Base-by-base conservation (phyloP, 176 grass and related monocot genomes). In the Cenchrus americanus region DNA sequence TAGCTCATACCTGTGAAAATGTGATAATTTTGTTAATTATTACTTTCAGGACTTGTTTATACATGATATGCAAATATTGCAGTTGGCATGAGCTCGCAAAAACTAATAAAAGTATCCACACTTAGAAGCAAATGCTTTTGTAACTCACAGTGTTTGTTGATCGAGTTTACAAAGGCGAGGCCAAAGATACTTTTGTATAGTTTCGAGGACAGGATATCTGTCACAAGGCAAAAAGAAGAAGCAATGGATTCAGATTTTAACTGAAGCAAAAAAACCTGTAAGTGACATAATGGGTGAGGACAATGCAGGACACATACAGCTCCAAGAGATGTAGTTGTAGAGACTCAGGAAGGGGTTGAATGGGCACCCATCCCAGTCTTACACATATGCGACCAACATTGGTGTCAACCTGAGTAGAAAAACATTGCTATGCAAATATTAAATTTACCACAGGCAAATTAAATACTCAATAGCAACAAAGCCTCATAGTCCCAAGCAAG, bases 351-450 rank as follows among this genome's bases (percentile, higher is more conserved):
- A 99, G 88, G 57, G 96, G 96, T 81, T 94, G 91, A 80, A 99
- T 88, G 37, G 96, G 96, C 55, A 99, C 96, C 96, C 96, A 99
- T 84, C 96, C 96, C 76, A 99, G 78, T 58, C 96, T 90, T 77
- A 99, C 96, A 49, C 91, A 92, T 89, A 99, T 96, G 27, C 96
- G 91, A 66, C 93, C 93, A 84, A 99, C 96, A 94, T 99, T 99
- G 2, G 96, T 99, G 62, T 99, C 96, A 63, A 99, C 96, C 96
- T 99, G 69, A 67, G 76, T 62, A 24, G 68, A 65, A 89, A 81
- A 84, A 32, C 46, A 75, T 79, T 80, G 30, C 22, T 75, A 40
- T 83, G 75, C 79, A 71, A 90, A 83, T 80, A 79, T 63, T 26
- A 83, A 75, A 75, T 80, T 87, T 27, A 75, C 19, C 62, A 21